Conservation (phyloP, 2,329 filamentous ascomycete species). For the Zymoseptoria pseudotritici region DNA sequence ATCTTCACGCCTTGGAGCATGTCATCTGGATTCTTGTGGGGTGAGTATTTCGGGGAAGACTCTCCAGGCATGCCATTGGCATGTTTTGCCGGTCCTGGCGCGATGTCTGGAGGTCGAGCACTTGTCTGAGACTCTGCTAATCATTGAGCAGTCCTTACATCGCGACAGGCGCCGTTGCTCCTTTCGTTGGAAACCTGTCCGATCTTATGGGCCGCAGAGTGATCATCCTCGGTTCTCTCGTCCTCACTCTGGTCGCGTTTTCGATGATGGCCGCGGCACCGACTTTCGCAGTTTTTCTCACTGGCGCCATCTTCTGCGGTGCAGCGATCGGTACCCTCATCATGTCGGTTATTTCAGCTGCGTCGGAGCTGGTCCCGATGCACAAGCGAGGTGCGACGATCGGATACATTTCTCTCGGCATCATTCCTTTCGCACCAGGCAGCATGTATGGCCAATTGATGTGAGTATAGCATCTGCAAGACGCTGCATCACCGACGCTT, state of each 20-base stretch:
- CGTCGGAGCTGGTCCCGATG: conserved; percentile 58
- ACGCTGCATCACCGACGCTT: background rate
- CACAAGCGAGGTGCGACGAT: conserved; percentile 57
- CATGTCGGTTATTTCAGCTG: conserved; percentile 46
- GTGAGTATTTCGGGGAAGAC: too few species aligned
- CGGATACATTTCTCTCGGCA: conserved; percentile 51
- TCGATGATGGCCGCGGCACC: conserved; percentile 11
- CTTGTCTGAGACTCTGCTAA: too few species aligned
- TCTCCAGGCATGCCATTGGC: too few species aligned
- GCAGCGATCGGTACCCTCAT: conserved; percentile 8
- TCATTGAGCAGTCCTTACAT: conserved; percentile 6
- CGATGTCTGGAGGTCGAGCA: too few species aligned
- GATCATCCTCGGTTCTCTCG: conserved; percentile 7
- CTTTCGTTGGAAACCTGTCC: conserved; percentile 10
- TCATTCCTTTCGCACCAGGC: conserved; percentile 54
- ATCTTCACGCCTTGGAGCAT: conserved; percentile 10
- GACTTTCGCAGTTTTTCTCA: conserved; percentile 9
- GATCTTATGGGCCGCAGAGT: conserved; percentile 11
- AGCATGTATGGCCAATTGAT: conserved; percentile 55
- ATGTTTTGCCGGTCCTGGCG: too few species aligned
- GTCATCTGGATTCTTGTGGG: conserved; percentile 13
- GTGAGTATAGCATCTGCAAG: background rate
- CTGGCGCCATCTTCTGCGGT: conserved; percentile 3
- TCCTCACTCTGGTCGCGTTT: conserved; percentile 8
- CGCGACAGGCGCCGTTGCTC: conserved; percentile 11